Conservation (phyloP, 352 stramenopile genomes). For the Phytophthora palmivora region DNA sequence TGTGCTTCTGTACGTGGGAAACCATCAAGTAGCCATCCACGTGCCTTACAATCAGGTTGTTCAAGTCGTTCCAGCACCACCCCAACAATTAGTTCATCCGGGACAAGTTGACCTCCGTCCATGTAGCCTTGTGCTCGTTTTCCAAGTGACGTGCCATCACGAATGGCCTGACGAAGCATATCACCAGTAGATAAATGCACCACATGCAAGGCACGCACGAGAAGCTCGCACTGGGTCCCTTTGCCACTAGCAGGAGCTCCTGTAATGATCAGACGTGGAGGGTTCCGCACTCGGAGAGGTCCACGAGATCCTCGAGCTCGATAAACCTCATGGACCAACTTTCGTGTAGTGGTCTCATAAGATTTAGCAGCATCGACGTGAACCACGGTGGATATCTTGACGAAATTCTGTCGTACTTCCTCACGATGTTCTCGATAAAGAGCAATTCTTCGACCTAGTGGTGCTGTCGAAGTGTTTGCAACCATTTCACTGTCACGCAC, state of each 20-base stretch:
- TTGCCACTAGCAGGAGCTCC: conserved; percentile 95
- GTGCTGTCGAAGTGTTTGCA: conserved; percentile 1
- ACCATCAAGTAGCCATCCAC: conserved; percentile 94
- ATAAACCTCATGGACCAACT: conserved; percentile 65
- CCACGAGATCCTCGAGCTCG: conserved; percentile 49
- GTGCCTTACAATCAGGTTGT: conserved; percentile 67
- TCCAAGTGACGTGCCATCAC: conserved; percentile 59
- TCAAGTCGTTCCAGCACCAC: conserved; percentile 90
- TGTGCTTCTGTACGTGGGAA: conserved; percentile 94
- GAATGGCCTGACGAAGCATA: conserved; percentile 93
- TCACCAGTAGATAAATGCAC: conserved; percentile 96
- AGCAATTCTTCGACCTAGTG: conserved; percentile 53
- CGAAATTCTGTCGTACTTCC: conserved; percentile 77
- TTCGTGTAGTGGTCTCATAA: conserved; percentile 45
- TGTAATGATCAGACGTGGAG: conserved; percentile 89
- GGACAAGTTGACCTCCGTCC: conserved; percentile 92
- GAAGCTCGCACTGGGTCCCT: conserved; percentile 96
- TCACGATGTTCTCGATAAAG: conserved; percentile 87
- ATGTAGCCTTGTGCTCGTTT: conserved; percentile 93
- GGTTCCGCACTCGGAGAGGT: conserved; percentile 47
- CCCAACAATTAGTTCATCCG: conserved; percentile 95
- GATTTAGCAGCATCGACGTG: conserved; percentile 73
- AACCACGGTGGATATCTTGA: conserved; percentile 67
- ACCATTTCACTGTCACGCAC: conserved; percentile 72
- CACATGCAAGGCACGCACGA: conserved; percentile 90